These are phyloP conservation scores for Populus alba DNA, from an alignment of 345 rosid species.

Conservation along the genomic window DNA sequence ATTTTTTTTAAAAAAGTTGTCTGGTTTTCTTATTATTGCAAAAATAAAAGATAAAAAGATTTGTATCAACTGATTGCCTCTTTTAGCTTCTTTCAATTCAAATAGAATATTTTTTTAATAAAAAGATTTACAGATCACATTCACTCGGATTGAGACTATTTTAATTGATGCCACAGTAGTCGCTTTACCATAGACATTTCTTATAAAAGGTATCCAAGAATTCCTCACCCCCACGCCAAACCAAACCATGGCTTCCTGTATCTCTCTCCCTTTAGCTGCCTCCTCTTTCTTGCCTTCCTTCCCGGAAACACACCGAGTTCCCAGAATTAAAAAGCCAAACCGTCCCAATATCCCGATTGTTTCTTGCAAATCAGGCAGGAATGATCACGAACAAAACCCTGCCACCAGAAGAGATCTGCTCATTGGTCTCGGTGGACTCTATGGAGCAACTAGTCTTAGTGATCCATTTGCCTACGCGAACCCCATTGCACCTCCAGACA, in stretches of 20 bases:
- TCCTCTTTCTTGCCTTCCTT: constrained; percentile 9
- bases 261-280: not conserved
- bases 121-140: too few relatives aligned
- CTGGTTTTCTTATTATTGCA: too few relatives aligned
- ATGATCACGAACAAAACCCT: constrained; percentile 17
- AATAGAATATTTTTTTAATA: too few relatives aligned
- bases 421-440: constrained; percentile 54
- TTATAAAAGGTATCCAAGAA: too few relatives aligned
- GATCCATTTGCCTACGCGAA: constrained; percentile 33
- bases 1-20: too few relatives aligned
- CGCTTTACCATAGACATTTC: too few relatives aligned
- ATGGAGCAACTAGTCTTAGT: constrained; percentile 13
- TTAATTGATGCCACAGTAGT: too few relatives aligned
- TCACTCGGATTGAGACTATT: too few relatives aligned
- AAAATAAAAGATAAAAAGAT: too few relatives aligned
- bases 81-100: too few relatives aligned
- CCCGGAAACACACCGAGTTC: constrained; percentile 24
- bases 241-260: constrained; percentile 15
- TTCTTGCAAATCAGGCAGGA: constrained; percentile 35
- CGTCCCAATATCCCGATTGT: not conserved
- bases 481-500: constrained; percentile 34
- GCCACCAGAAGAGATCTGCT: constrained; percentile 47
- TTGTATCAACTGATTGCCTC: too few relatives aligned
- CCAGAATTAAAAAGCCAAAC: constrained; percentile 9
- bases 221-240: constrained; percentile 1